A percentile compares a stretch with the other conserved stretches of the same genome.
These are phyloP conservation scores for Cladosporium sp. DNA, from an alignment of 2,329 filamentous ascomycete species.

Conservation along the genomic window DNA sequence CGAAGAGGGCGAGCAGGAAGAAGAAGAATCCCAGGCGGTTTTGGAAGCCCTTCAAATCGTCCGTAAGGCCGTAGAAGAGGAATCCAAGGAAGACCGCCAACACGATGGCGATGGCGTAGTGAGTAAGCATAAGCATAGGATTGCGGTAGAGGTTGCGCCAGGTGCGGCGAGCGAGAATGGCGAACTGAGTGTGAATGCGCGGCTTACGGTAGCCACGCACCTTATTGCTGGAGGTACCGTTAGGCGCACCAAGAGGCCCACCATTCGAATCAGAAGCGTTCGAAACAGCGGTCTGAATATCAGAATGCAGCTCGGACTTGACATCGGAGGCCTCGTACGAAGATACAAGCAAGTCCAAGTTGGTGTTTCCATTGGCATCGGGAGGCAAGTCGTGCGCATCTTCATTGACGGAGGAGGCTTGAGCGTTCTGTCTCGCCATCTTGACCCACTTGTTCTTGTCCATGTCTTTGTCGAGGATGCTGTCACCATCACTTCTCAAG, in stretches of 20 bases:
- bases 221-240: conserved; percentile 42
- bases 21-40: conserved; percentile 96
- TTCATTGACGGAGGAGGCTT: conserved; percentile 39
- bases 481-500: conserved; percentile 52
- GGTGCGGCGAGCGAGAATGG: conserved; percentile 81
- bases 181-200: conserved; percentile 72
- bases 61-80: conserved; percentile 91
- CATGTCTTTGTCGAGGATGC: conserved; percentile 32
- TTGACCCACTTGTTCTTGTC: conserved; percentile 55
- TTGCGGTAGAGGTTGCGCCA: conserved; percentile 98
- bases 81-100: conserved; percentile 91
- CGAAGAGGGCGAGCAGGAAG: conserved; percentile 90
- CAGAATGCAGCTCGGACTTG: conserved; percentile 64
- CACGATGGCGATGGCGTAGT: conserved; percentile 94
- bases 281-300: conserved; percentile 66
- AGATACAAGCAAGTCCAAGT: conserved; percentile 73
- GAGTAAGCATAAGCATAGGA: conserved; percentile 95
- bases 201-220: conserved; percentile 78
- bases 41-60: conserved; percentile 96
- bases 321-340: conserved; percentile 75
- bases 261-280: conserved; percentile 63
- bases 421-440: conserved; percentile 43
- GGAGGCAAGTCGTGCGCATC: conserved; percentile 49
- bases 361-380: conserved; percentile 48
- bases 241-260: conserved; percentile 42